A percentile compares a stretch with the other conserved stretches of the same genome.
Conservation (phyloP, 176 grass and related monocot species). For the Miscanthus lutarioriparius region DNA sequence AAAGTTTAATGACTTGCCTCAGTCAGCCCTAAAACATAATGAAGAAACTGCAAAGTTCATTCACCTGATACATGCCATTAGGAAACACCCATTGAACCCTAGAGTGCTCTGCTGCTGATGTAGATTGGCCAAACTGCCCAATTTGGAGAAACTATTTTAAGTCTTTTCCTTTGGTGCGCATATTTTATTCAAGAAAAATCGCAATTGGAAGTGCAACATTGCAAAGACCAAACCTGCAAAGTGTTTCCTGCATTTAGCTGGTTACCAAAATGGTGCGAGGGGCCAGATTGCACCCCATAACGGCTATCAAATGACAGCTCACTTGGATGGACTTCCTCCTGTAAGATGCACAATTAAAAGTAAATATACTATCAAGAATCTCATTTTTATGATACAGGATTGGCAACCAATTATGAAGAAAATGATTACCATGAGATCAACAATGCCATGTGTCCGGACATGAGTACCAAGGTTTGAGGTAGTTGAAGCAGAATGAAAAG, state of each 20-base stretch:
- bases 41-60: constrained; percentile 8
- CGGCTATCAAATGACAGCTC: constrained; percentile 66
- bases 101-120: constrained; percentile 47
- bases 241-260: constrained; percentile 48
- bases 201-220: neutral
- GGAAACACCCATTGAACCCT: constrained; percentile 66
- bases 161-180: constrained; percentile 20
- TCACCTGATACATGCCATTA: constrained; percentile 55
- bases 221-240: constrained; percentile 60
- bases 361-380: constrained; percentile 6
- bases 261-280: constrained; percentile 53
- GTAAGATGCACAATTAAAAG: constrained; percentile 25
- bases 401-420: constrained; percentile 10
- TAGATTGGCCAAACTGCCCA: constrained; percentile 65
- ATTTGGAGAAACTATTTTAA: constrained; percentile 32
- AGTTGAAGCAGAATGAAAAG: constrained; percentile 64
- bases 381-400: neutral
- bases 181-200: neutral
- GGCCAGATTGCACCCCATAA: constrained; percentile 58
- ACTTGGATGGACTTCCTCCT: constrained; percentile 82
- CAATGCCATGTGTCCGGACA: constrained; percentile 54
- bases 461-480: constrained; percentile 67
- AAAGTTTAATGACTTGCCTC: neutral
- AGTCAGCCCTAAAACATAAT: neutral
- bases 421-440: constrained; percentile 64